Evolutionary conservation across 1,284 basidiomycete species (phyloP), one percentile per base, ranked within the genome.

Genomic region (Lentinus polychrous): DNA sequence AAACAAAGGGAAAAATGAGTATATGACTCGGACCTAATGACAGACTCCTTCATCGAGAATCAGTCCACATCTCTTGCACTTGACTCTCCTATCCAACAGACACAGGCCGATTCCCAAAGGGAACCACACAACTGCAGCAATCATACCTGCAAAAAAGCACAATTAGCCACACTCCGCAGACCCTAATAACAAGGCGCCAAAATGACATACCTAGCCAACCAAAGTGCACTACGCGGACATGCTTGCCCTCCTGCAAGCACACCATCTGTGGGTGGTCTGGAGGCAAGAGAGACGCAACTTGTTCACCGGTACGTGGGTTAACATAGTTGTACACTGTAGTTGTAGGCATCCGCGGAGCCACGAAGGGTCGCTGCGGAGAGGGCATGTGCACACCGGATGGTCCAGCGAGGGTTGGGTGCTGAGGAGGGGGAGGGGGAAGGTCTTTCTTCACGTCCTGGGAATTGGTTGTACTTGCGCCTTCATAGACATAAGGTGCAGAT

Each of bases 101-200:
- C 88, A 90, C 5, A 84, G 66, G 2, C 77, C 84, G 39, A 91
- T 72, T 5, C 87, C 87, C 0, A 89, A 65, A 1, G 87, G 87
- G 67, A 91, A 91, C 86, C 87, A 91, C 53, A 91, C 70, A 20
- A 91, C 68, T 2, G 87, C 87, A 11, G 84, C 83, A 15, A 91
- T 66, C 22, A 91, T 65, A 51, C 86, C 86, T 86, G 52, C 14
- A 49, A n/a, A 46, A 32, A 7, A 43, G 45, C 36, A 22, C 20
- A 7, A 49, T 50, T 38, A 52, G 45, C 41, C 27, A 14, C 18
- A 7, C n/a, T 10, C n/a, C 34, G 3, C 31, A 31, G 22, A n/a
- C 22, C 33, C 10, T n/a, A 22, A 27, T 8, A n/a, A 45, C 35
- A 12, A 33, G 4, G 5, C 27, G 4, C 4, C 15, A 44, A 12